A percentile compares a stretch with the other conserved stretches of the same genome.
These are phyloP conservation scores for Zostera marina DNA, from an alignment of 116 monocot species.

Conservation along the genomic window DNA sequence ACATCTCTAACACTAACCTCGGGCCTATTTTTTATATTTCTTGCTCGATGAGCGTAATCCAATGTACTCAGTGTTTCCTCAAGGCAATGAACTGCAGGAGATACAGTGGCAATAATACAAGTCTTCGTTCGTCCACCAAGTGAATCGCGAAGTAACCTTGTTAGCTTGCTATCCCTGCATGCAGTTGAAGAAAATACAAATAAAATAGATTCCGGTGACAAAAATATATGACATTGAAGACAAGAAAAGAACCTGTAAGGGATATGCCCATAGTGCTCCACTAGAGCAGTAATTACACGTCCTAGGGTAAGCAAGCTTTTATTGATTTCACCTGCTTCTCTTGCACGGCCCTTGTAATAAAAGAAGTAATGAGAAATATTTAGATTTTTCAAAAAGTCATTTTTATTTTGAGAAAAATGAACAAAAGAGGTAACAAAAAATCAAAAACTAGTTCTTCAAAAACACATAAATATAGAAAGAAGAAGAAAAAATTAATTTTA, in stretches of 20 bases:
- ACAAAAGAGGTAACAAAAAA: not conserved
- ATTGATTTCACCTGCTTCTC: slow-evolving; percentile 97
- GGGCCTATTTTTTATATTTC: slow-evolving; percentile 91
- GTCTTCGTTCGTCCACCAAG: slow-evolving; percentile 97
- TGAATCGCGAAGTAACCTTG: slow-evolving; percentile 88
- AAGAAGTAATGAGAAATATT: slow-evolving; percentile 2
- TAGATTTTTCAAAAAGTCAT: too few relatives aligned
- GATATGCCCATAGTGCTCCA: slow-evolving; percentile 90
- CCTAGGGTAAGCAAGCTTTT: slow-evolving; percentile 98
- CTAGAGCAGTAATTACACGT: slow-evolving; percentile 94
- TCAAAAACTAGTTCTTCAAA: too few relatives aligned
- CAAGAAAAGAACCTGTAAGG: slow-evolving; percentile 58
- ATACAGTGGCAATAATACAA: slow-evolving; percentile 99
- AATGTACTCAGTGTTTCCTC: slow-evolving; percentile 96
- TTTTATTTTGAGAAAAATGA: not conserved
- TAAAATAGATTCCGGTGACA: not conserved
- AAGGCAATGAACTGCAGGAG: slow-evolving; percentile 88
- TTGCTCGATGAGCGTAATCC: slow-evolving; percentile 98
- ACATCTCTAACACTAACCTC: slow-evolving; percentile 37
- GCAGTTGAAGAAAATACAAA: not conserved
- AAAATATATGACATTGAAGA: not conserved
- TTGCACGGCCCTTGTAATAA: slow-evolving; percentile 60
- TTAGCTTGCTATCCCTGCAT: slow-evolving; percentile 88
- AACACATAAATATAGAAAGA: too few relatives aligned
- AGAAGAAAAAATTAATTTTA: not conserved